Evolutionary conservation across 2,329 filamentous ascomycete genomes (phyloP), one percentile per base, ranked within the genome.

Genomic region (Kalaharituber pfeilii): DNA sequence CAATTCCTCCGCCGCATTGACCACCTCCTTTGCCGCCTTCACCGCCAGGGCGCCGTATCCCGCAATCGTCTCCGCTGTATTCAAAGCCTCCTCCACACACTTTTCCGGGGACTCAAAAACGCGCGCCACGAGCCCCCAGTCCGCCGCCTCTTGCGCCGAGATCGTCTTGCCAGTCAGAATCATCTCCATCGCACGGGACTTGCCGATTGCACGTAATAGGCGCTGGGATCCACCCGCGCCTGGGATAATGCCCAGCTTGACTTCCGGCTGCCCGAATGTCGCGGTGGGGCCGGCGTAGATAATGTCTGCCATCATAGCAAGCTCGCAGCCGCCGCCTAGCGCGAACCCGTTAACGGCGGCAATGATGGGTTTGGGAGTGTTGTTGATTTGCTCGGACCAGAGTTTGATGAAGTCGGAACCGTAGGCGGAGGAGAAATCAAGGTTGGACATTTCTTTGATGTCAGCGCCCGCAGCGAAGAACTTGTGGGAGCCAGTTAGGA

Each of bases 371-470:
- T 93, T 96, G 72, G 94, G 93, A 68, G 96, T 75, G 58, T 79
- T 75, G 20, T 81, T 86, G 25, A 86, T 84, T 49, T 95, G 78
- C 59, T 83, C 76, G 5, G 87, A 94, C 91, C 91, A 98, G 8
- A 80, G 80, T 67, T 94, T 87, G 69, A 98, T 96, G 69, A 98
- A 98, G 66, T 93, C 86, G 62, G 74, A 79, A 49, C 79, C 84
- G 72, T 95, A 96, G 36, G 91, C 89, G 60, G 82, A 74, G 59
- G 84, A 78, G 71, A 98, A 98, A 53, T 82, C 88, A 36, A 95
- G 79, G 57, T 86, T 81, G 27, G 86, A 84, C 91, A 98, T 98
- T 71, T 98, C 91, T 71, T 96, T 96, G 73, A 98, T 98, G 70
- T 98, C 91, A 57, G 91, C 91, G 51, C 91, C 91, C 45, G 91